Conservation (phyloP, 163 green algal species). For the Trebouxiophyceae sp. region DNA sequence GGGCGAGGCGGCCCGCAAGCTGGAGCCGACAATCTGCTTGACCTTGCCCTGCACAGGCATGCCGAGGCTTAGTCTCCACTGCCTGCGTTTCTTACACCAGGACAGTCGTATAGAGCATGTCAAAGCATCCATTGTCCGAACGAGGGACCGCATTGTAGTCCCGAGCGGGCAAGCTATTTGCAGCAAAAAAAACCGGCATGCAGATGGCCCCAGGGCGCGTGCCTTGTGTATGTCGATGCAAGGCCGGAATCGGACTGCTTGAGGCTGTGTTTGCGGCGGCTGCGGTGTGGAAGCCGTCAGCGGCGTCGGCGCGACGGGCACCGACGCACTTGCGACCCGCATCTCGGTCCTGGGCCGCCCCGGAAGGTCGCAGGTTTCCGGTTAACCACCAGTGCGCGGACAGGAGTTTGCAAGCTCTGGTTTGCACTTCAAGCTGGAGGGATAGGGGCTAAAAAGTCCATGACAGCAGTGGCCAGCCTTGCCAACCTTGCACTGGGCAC, state of each 20-base stretch:
- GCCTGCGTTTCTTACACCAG: not conserved
- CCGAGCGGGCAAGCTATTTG: not conserved
- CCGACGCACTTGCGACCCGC: too few species aligned
- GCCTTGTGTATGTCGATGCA: constrained; percentile 95
- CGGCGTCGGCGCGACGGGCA: too few species aligned
- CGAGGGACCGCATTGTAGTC: not conserved
- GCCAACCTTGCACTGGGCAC: too few species aligned
- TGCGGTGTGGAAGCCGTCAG: too few species aligned
- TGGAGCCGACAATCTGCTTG: constrained; percentile 98
- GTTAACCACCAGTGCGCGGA: too few species aligned
- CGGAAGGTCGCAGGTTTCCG: too few species aligned
- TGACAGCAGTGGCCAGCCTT: too few species aligned
- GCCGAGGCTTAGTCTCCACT: too few species aligned
- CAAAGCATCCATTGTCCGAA: not conserved
- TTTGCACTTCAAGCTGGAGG: too few species aligned
- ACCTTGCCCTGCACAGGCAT: constrained; percentile 92
- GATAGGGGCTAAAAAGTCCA: too few species aligned
- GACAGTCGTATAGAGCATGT: not conserved
- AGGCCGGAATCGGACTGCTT: constrained; percentile 53
- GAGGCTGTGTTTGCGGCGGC: not conserved
- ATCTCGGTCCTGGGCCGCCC: too few species aligned
- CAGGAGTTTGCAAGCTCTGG: too few species aligned
- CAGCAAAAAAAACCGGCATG: not conserved
- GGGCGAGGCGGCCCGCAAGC: constrained; percentile 63
- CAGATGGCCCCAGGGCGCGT: not conserved